Evolutionary conservation across 2,329 filamentous ascomycete species (phyloP).

Genomic region (Aspergillus latus): DNA sequence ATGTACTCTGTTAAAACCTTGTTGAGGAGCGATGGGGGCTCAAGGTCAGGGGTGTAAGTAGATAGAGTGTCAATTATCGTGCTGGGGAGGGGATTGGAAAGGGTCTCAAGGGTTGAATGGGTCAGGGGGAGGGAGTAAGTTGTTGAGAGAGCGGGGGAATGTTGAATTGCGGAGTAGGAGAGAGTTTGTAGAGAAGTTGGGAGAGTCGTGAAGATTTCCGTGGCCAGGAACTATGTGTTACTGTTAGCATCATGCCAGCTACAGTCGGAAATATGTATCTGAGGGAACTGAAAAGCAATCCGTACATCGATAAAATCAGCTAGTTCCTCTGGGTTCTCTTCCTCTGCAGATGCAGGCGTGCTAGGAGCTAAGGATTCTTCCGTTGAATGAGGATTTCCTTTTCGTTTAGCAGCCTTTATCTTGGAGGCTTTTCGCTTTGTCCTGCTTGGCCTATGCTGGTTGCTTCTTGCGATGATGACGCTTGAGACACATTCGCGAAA

Average conservation of each 20-base stretch:
- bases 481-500: slow-evolving; percentile 75
- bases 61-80: slow-evolving; percentile 65
- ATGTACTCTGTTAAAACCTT: slow-evolving; percentile 66
- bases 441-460: slow-evolving; percentile 47
- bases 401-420: slow-evolving; percentile 17
- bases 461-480: slow-evolving; percentile 63
- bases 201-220: slow-evolving; percentile 66
- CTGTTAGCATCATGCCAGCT: neutral
- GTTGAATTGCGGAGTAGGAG: slow-evolving; percentile 58
- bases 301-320: slow-evolving; percentile 72
- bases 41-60: slow-evolving; percentile 55
- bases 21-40: slow-evolving; percentile 58
- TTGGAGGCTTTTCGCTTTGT: slow-evolving; percentile 29
- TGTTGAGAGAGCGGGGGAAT: slow-evolving; percentile 51
- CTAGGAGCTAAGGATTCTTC: neutral
- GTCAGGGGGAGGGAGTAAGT: slow-evolving; percentile 61
- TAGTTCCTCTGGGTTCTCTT: slow-evolving; percentile 63
- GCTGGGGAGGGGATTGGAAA: slow-evolving; percentile 58
- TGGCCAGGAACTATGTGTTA: slow-evolving; percentile 62
- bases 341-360: slow-evolving; percentile 18
- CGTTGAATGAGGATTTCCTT: slow-evolving; percentile 20
- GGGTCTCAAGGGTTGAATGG: slow-evolving; percentile 48
- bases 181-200: slow-evolving; percentile 62
- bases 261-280: neutral
- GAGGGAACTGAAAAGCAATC: neutral